Base-by-base conservation (phyloP, 192 early-diverging fungal species). In the Umbelopsis sp. region DNA sequence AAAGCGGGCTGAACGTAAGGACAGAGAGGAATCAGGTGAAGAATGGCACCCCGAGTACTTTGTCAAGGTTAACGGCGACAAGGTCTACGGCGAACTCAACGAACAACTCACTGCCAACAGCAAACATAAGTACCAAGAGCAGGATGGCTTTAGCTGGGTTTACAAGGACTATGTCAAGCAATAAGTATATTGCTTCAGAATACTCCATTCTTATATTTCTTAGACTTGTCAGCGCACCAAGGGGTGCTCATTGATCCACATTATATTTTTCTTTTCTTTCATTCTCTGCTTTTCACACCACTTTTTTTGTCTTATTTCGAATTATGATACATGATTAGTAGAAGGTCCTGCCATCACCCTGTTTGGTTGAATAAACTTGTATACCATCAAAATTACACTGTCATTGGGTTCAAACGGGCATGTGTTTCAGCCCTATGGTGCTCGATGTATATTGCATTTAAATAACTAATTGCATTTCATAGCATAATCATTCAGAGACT, bases 1-100 rank as follows among this genome's bases (percentile, higher is more conserved):
- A 21, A 89, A 92, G 80, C 85, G 91, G 7, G 79, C 76, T 30
- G 51, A 85, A 52, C 87, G 89, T 61, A 88, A 84, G 81, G 76
- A 81, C 33, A 88, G 91, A 37, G 82, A 81, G 18, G 85, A 85
- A 64, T 69, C 78, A 35, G 82, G 80, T 33, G 75, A 81, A 25
- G 80, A 68, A 67, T 89, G 88, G 88, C 67, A 75, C 51, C 88
- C 88, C 4, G 41, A 66, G 21, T 66, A 82, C 58, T 89, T 88
- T 67, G 73, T 51, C 16, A 81, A 79, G 68, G 73, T 86, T 35
- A 66, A 74, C 0, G 84, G 84, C 50, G 78, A 77, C 27, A 64
- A 64, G 7, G 51, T 67, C 20, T 80, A 76, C 22, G 74, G 69
- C 45, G 66, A 68, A 44, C 47, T 80, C 20, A 71, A 74, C 46